Evolutionary conservation across 192 early-diverging fungal genomes (phyloP).

Genomic region (Podila epicladia): DNA sequence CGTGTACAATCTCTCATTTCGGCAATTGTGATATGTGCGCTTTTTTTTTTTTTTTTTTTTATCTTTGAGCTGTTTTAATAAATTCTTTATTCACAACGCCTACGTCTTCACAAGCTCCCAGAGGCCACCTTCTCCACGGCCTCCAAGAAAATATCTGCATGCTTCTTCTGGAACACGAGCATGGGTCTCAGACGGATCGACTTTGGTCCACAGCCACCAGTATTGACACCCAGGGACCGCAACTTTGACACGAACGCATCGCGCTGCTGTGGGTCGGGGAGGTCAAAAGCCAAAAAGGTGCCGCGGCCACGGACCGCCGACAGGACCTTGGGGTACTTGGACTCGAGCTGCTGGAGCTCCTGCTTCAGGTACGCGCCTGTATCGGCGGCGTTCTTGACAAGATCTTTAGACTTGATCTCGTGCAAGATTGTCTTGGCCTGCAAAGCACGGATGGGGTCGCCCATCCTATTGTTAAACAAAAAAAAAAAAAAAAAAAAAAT

Average conservation of each 20-base stretch:
- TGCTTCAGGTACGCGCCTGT: constrained; percentile 65
- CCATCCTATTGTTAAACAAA: constrained; percentile 54
- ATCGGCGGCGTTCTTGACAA: constrained; percentile 60
- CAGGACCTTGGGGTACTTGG: constrained; percentile 56
- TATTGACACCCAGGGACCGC: constrained; percentile 72
- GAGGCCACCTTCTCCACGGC: constrained; percentile 61
- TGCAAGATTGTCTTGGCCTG: constrained; percentile 68
- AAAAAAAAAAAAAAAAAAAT: not conserved
- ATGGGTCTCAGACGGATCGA: constrained; percentile 75
- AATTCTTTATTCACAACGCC: too few relatives aligned
- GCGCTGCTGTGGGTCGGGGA: constrained; percentile 56
- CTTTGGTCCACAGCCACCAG: constrained; percentile 70
- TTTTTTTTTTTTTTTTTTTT: too few relatives aligned
- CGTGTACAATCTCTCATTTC: too few relatives aligned
- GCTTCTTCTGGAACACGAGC: constrained; percentile 72
- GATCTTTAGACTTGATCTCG: constrained; percentile 64
- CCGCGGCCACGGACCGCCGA: constrained; percentile 71
- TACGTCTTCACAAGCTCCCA: too few relatives aligned
- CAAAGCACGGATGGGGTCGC: constrained; percentile 73
- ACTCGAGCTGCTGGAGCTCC: constrained; percentile 61
- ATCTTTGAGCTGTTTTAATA: too few relatives aligned
- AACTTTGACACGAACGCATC: constrained; percentile 64
- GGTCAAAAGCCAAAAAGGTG: constrained; percentile 78
- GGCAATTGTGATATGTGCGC: too few relatives aligned
- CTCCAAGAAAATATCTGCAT: constrained; percentile 74